Conservation (phyloP, 768 basidiomycete species). For the Heimioporus sp. region DNA sequence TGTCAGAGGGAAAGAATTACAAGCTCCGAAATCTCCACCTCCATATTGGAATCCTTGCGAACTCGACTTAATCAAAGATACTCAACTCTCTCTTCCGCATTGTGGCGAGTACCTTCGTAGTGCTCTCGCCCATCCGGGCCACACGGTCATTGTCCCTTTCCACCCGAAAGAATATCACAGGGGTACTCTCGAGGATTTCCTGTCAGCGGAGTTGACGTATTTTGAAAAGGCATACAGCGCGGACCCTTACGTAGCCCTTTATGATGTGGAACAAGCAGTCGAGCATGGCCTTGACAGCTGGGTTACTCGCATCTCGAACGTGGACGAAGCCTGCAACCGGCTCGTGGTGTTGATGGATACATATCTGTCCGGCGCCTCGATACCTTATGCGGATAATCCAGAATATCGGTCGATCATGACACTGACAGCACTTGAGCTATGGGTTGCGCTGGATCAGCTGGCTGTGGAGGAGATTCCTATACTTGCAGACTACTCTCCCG, state of each 20-base stretch:
- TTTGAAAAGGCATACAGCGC: no score
- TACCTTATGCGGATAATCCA: constrained; percentile 22
- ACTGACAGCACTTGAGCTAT: constrained; percentile 31
- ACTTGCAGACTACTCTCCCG: constrained; percentile 27
- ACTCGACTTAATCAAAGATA: constrained; percentile 21
- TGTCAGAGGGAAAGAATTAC: not conserved
- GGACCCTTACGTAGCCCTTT: constrained; percentile 17
- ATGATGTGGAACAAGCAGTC: constrained; percentile 36
- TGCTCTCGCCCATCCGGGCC: constrained; percentile 8
- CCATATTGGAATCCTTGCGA: constrained; percentile 12
- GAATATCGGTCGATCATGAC: constrained; percentile 41
- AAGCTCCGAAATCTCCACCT: not conserved
- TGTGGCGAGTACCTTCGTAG: constrained; percentile 27
- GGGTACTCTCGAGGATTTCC: no score
- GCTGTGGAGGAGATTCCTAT: constrained; percentile 17
- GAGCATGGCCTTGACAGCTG: constrained; percentile 30
- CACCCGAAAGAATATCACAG: not conserved
- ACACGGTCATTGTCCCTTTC: not conserved
- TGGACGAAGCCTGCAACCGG: not conserved
- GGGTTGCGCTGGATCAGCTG: constrained; percentile 28
- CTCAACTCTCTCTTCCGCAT: constrained; percentile 29
- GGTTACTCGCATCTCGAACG: constrained; percentile 14
- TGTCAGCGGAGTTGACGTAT: no score
- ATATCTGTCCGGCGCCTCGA: constrained; percentile 11
- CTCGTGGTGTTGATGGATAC: constrained; percentile 16